Evolutionary conservation across 805 yeast genomes (phyloP), one percentile per base, ranked within the genome.

Genomic region (Nakazawaea populi): DNA sequence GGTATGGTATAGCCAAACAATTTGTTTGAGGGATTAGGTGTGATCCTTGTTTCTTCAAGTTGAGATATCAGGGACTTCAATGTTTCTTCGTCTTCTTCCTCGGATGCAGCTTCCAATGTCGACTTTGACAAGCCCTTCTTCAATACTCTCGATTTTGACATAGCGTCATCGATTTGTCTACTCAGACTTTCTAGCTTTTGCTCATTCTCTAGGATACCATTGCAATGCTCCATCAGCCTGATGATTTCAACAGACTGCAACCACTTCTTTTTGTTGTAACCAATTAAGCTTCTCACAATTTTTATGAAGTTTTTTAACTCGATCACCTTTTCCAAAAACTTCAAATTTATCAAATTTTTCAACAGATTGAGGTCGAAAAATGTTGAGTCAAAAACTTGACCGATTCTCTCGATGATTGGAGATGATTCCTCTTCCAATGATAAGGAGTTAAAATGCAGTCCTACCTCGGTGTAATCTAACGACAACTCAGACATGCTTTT

Each of bases 341-440:
- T 59, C 39, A 65, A 52, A 47, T 64, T 65, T 4, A 68, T 56
- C 11, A 56, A 49, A 41, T 62, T 63, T 30, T 58, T 49, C 9
- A 79, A 65, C 9, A 71, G 60, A 47, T 73, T 72, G 27, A 77
- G 62, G 24, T 82, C 77, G 18, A 83, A 76, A 54, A 78, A 82
- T 38, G 77, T 80, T 39, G 83, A 77, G 64, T 94, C 98, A 55
- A 88, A 83, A 1, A 90, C 85, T 60, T 87, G 90, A 1, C 98
- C 97, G 31, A 89, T 79, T 55, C 82, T 81, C 62, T 94, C 98
- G 54, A 89, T 75, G 2, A 56, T 57, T 44, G 59, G 58, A 4
- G 70, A 67, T 6, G 49, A 31, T 51, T 67, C 68, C 47, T 69
- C 68, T 8, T 82, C 72, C 4, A 81, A 61, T 1, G 94, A 79